Percentiles rank a stretch among this genome's conserved stretches.
These are phyloP conservation scores for Podaxis sp. DNA, from an alignment of 768 basidiomycete species.

Conservation along the genomic window DNA sequence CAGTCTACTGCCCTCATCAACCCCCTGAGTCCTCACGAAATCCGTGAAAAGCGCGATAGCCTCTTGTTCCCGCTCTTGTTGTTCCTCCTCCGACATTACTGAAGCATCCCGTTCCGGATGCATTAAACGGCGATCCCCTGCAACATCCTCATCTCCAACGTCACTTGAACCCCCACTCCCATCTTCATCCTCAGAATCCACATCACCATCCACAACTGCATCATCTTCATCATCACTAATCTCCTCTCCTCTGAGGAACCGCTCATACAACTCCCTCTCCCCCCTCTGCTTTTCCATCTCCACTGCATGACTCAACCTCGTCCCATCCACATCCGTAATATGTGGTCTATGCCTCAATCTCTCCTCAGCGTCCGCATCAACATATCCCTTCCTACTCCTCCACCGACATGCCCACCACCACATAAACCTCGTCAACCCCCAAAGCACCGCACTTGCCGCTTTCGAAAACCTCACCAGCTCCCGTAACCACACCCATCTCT, in stretches of 20 bases:
- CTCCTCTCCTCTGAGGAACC: constrained; percentile 62
- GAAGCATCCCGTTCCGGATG: not conserved
- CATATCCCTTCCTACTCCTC: constrained; percentile 13
- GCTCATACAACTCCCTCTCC: constrained; percentile 46
- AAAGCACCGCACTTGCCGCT: constrained; percentile 8
- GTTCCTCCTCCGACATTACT: constrained; percentile 12
- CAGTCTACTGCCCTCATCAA: constrained; percentile 22
- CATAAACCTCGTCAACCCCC: constrained; percentile 6
- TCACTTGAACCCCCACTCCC: constrained; percentile 29
- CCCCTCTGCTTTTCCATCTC: constrained; percentile 24
- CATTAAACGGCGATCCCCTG: constrained; percentile 9
- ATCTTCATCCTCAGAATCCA: constrained; percentile 25
- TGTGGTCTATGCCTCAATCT: constrained; percentile 3
- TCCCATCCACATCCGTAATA: not conserved
- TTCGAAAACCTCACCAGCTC: constrained; percentile 5
- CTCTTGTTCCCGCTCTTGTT: constrained; percentile 33
- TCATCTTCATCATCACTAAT: constrained; percentile 41
- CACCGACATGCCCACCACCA: constrained; percentile 12
- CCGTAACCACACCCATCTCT: constrained; percentile 25
- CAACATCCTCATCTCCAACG: constrained; percentile 18
- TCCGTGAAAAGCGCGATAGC: constrained; percentile 54
- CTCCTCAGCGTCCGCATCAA: constrained; percentile 25
- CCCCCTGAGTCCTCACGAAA: constrained; percentile 32
- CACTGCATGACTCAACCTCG: constrained; percentile 4
- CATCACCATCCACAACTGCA: constrained; percentile 32